phyloP scores from a whole-genome alignment of 2,329 filamentous ascomycete species.

The Lachnellula willkommii region DNA sequence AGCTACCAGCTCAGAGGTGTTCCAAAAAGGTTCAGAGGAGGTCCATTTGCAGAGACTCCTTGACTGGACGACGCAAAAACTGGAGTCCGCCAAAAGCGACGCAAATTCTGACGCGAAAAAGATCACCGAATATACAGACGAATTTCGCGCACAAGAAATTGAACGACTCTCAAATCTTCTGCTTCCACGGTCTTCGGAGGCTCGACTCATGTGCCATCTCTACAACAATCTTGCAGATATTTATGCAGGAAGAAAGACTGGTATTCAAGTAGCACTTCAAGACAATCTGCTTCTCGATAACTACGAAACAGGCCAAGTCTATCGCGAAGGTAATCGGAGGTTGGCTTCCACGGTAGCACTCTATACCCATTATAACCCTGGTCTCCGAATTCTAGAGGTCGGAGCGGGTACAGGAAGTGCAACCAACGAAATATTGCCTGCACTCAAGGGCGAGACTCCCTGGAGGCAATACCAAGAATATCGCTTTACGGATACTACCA shows the following conservation, averaged over 20 bases:
- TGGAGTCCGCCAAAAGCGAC: not conserved
- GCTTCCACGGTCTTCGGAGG: not conserved
- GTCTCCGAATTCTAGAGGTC: constrained; percentile 6
- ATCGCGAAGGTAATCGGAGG: not conserved
- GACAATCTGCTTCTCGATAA: not conserved
- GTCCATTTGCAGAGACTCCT: not conserved
- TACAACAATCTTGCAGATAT: not conserved
- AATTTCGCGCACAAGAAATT: too few species aligned
- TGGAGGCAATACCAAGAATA: constrained; percentile 1
- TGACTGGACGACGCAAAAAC: not conserved
- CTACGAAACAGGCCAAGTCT: not conserved
- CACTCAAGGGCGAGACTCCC: not conserved
- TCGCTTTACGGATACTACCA: constrained; percentile 17
- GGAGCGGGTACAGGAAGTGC: constrained; percentile 8
- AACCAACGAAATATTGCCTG: not conserved
- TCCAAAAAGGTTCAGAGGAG: not conserved
- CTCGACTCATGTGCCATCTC: not conserved
- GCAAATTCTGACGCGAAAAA: not conserved
- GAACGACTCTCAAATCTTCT: too few species aligned
- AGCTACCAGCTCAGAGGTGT: not conserved
- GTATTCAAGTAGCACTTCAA: not conserved
- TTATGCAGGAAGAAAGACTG: not conserved
- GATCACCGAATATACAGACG: too few species aligned
- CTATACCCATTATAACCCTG: constrained; percentile 2
- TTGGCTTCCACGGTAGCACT: not conserved